Conservation (phyloP, 108 stramenopile species). For the Conticribra weissflogii region DNA sequence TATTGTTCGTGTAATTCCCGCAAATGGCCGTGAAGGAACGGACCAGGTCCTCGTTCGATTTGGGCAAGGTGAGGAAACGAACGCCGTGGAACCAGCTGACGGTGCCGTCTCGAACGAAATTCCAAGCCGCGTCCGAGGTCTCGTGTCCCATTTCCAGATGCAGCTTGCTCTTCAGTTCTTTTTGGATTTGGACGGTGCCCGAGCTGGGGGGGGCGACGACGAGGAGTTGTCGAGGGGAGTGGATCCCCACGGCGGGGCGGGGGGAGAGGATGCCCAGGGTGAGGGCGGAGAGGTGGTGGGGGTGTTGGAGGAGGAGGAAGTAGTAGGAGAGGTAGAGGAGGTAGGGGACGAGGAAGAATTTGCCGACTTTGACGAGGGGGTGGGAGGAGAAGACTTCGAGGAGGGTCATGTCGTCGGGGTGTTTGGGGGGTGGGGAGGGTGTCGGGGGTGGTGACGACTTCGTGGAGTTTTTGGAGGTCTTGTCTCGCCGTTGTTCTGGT, state of each 20-base stretch:
- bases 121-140: conserved; percentile 35
- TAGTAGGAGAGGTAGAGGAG: conserved; percentile 34
- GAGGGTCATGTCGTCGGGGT: too few species aligned
- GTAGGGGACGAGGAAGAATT: conserved; percentile 48
- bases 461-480: too few species aligned
- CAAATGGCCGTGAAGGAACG: conserved; percentile 16
- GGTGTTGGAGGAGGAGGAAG: conserved; percentile 56
- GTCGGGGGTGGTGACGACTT: too few species aligned
- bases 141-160: conserved; percentile 49
- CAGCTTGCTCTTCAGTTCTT: conserved; percentile 13
- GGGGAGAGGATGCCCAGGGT: conserved; percentile 26
- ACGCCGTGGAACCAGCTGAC: conserved; percentile 44
- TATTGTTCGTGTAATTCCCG: conserved; percentile 29
- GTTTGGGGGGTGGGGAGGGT: too few species aligned
- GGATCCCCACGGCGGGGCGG: conserved; percentile 55
- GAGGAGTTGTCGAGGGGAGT: conserved; percentile 54
- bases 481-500: too few species aligned
- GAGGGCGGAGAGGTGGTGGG: conserved; percentile 34
- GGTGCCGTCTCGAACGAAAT: conserved; percentile 38
- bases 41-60: conserved; percentile 8
- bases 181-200: conserved; percentile 33
- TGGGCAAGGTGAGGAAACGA: conserved; percentile 20
- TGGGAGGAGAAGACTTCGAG: conserved; percentile 26
- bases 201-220: conserved; percentile 54
- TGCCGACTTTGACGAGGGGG: conserved; percentile 26